Conservation (phyloP, 805 yeast species). For the Dipodascus geniculatus region DNA sequence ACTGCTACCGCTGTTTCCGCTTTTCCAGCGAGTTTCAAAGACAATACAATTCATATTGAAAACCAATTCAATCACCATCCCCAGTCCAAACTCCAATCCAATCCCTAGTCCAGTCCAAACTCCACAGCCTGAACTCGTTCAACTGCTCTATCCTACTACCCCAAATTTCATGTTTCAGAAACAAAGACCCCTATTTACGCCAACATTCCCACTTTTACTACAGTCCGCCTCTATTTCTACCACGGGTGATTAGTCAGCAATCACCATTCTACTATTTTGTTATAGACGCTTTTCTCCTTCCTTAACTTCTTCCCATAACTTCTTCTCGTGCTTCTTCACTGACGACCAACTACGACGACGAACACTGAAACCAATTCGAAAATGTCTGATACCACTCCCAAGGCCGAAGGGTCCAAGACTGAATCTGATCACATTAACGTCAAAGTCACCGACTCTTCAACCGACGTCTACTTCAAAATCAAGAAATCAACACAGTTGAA, state of each 20-base stretch:
- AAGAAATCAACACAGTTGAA: constrained; percentile 84
- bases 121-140: no score
- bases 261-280: background rate
- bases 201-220: background rate
- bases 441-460: constrained; percentile 86
- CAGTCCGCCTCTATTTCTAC: background rate
- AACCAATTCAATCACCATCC: no score
- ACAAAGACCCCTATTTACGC: background rate
- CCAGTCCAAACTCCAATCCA: no score
- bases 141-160: background rate
- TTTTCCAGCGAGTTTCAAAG: no score
- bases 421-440: constrained; percentile 68
- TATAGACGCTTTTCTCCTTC: background rate
- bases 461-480: constrained; percentile 93
- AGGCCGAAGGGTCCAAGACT: background rate
- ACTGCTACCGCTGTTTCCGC: no score
- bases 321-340: background rate
- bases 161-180: no score
- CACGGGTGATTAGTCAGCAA: no score
- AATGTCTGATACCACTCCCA: background rate
- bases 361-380: no score
- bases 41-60: no score
- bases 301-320: background rate
- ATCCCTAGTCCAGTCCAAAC: no score
- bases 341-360: background rate